Base-by-base conservation (phyloP, 495 filamentous ascomycete species). In the Xylaria flabelliformis region DNA sequence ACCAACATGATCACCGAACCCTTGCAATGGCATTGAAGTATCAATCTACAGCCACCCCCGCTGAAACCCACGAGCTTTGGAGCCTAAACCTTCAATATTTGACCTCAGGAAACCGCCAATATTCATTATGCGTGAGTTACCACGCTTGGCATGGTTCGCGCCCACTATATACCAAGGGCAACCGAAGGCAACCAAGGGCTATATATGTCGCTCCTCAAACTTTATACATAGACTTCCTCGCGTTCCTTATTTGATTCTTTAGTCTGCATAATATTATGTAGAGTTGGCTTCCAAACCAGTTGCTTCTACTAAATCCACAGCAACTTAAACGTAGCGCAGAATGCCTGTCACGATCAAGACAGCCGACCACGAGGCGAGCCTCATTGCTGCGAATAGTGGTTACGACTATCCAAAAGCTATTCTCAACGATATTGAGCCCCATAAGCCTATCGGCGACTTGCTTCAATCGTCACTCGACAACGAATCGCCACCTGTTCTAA, bases 401-500 rank as follows among this genome's bases (percentile, higher is more conserved):
- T 32, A 8, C 17, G 13, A 56, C 26, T 56, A 56, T 32, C 53
- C 53, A 1, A 56, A 56, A 32, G 53, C 53, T 13, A 56, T 56
- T 13, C 24, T 56, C 8, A 56, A 56, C 26, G 7, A 7, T 3
- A 32, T 56, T 13, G 26, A 56, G 24, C 26, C 26, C 53, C 1
- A 15, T 1, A 56, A 26, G 53, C 24, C 10, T 32, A 56, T 56
- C 26, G 53, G 53, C 53, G 53, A 56, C 26, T 13, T 56, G 12
- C 53, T 32, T 56, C 53, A 56, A 29, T 56, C 53, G 12, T 56
- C 53, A 32, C 53, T 56, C 53, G 53, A 56, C 4, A 32, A 56
- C 17, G 53, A 56, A 32, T 5, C 15, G 4, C 53, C 21, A 5
- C 53, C 53, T 32, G 53, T 56, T 56, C 12, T 56, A 12, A 56